A percentile compares a stretch with the other conserved stretches of the same genome.
These are phyloP conservation scores for Blastomyces emzantsi DNA, from an alignment of 2,329 filamentous ascomycete species.

Conservation along the genomic window DNA sequence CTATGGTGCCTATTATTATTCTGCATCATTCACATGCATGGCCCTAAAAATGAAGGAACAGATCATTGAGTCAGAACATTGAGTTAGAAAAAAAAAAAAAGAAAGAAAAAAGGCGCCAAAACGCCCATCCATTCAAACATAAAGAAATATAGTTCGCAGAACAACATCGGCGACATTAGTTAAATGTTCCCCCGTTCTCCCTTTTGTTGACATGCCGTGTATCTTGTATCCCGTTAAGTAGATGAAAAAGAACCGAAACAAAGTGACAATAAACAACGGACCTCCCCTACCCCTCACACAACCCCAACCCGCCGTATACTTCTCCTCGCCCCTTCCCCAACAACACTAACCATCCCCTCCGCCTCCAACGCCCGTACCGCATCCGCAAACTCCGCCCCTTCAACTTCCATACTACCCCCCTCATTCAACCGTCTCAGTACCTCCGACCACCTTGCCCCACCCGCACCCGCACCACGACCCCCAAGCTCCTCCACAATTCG, in stretches of 20 bases:
- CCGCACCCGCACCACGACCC: slow-evolving; percentile 44
- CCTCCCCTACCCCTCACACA: slow-evolving; percentile 21
- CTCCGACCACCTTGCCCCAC: slow-evolving; percentile 69
- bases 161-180: neutral
- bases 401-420: slow-evolving; percentile 58
- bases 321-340: slow-evolving; percentile 75
- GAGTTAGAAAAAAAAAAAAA: neutral
- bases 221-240: neutral
- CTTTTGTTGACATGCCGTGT: neutral
- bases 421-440: slow-evolving; percentile 65
- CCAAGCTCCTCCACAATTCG: slow-evolving; percentile 72
- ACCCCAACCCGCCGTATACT: slow-evolving; percentile 65
- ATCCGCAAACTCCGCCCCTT: slow-evolving; percentile 73
- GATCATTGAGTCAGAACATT: no score
- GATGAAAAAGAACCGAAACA: neutral
- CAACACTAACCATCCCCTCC: slow-evolving; percentile 71
- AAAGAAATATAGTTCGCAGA: neutral
- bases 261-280: neutral
- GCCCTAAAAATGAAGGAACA: no score
- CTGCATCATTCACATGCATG: no score
- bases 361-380: slow-evolving; percentile 70
- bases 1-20: no score
- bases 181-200: neutral
- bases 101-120: neutral
- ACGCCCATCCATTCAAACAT: neutral